A percentile compares a stretch with the other conserved stretches of the same genome.
These are phyloP conservation scores for Euclidium syriacum DNA, from an alignment of 345 rosid genomes.

Conservation along the genomic window DNA sequence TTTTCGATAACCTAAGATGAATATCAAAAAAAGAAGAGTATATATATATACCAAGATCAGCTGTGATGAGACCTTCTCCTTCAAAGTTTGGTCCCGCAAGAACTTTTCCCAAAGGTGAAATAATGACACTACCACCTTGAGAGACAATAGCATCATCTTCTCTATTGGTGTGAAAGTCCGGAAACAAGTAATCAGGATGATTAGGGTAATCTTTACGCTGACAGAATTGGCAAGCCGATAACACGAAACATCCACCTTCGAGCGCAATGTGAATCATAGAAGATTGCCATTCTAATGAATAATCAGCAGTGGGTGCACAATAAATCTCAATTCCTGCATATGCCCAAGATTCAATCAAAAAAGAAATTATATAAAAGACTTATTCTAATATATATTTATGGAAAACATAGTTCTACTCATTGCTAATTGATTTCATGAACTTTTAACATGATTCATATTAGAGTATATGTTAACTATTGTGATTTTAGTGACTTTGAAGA, in stretches of 20 bases:
- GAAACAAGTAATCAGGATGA: conserved; percentile 60
- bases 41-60: conserved; percentile 61
- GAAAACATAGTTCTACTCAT: no score
- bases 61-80: conserved; percentile 79
- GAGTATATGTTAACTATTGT: no score
- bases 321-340: conserved; percentile 80
- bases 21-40: not conserved
- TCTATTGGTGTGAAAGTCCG: conserved; percentile 43
- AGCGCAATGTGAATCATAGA: conserved; percentile 79
- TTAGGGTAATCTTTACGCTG: conserved; percentile 71
- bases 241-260: conserved; percentile 89
- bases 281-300: conserved; percentile 63
- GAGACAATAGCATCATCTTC: conserved; percentile 63
- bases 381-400: no score
- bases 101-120: conserved; percentile 73
- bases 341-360: not conserved
- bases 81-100: conserved; percentile 90
- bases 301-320: conserved; percentile 94
- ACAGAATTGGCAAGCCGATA: conserved; percentile 77
- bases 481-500: no score
- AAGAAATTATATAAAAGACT: not conserved
- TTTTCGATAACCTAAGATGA: not conserved
- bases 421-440: no score
- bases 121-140: conserved; percentile 83
- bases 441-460: no score